Conservation (phyloP, 176 grass and related monocot species). For the Lolium rigidum region DNA sequence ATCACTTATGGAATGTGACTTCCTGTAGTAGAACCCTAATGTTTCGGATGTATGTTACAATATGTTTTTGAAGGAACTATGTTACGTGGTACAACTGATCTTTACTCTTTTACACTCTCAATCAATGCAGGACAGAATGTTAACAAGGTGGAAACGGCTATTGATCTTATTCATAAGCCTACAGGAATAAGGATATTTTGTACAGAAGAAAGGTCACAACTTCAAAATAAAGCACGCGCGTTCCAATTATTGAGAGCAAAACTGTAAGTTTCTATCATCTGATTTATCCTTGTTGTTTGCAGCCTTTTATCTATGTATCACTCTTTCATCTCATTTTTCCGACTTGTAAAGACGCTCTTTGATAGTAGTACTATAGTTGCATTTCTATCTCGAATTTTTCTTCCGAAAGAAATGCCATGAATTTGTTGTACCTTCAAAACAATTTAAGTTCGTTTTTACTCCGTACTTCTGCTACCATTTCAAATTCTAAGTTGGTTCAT, state of each 20-base stretch:
- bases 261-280: conserved; percentile 70
- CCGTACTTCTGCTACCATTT: not conserved
- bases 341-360: conserved; percentile 33
- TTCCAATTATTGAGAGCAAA: conserved; percentile 95
- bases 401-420: conserved; percentile 1
- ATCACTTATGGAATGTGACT: conserved; percentile 13
- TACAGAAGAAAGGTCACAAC: conserved; percentile 93
- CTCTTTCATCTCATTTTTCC: conserved; percentile 17
- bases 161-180: conserved; percentile 95
- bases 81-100: conserved; percentile 7
- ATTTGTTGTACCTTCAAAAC: conserved; percentile 7
- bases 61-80: not conserved
- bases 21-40: not conserved
- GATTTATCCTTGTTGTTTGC: conserved; percentile 22
- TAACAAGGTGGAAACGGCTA: conserved; percentile 98
- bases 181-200: conserved; percentile 98
- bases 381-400: not conserved
- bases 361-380: conserved; percentile 3
- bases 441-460: not conserved
- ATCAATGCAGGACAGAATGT: conserved; percentile 90
- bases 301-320: not conserved
- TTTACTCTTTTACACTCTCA: conserved; percentile 22
- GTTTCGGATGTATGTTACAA: conserved; percentile 1
- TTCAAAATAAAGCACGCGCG: conserved; percentile 92
- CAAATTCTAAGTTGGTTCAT: conserved; percentile 28